These are phyloP conservation scores for Ogataea nonfermentans DNA, from an alignment of 805 yeast genomes.

Conservation along the genomic window DNA sequence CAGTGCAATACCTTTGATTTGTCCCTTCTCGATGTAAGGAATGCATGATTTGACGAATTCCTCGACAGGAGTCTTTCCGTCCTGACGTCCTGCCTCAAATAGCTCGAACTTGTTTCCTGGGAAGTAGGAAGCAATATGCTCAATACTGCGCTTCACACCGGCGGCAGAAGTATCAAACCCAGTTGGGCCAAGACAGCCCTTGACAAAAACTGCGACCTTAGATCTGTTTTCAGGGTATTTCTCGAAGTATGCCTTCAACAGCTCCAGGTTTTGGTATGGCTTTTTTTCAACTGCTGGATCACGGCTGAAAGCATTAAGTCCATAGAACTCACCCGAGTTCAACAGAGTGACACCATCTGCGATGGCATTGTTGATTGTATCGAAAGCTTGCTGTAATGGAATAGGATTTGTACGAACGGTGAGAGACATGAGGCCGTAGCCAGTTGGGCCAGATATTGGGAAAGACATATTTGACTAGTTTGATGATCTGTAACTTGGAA, in stretches of 20 bases:
- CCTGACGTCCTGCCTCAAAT: conserved; percentile 75
- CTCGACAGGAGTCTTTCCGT: conserved; percentile 54
- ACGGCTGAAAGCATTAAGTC: conserved; percentile 38
- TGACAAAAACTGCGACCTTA: conserved; percentile 60
- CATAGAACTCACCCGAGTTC: conserved; percentile 82
- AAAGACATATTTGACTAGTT: too few relatives aligned
- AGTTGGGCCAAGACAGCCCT: conserved; percentile 52
- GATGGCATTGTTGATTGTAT: conserved; percentile 51
- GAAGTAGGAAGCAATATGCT: conserved; percentile 38
- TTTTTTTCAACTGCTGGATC: conserved; percentile 27
- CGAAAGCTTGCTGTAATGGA: conserved; percentile 52
- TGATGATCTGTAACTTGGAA: too few relatives aligned
- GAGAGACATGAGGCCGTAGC: conserved; percentile 81
- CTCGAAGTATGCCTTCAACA: conserved; percentile 56
- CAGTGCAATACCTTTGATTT: conserved; percentile 66
- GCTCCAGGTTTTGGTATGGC: conserved; percentile 44
- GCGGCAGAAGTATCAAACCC: conserved; percentile 52
- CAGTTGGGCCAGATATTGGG: conserved; percentile 36
- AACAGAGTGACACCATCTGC: conserved; percentile 49
- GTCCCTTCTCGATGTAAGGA: conserved; percentile 60
- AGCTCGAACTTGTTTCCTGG: conserved; percentile 46
- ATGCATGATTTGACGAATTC: conserved; percentile 56
- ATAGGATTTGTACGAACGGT: conserved; percentile 66
- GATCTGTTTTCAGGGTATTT: conserved; percentile 53
- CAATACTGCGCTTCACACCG: conserved; percentile 47